Evolutionary conservation across 2,329 filamentous ascomycete species (phyloP).

Genomic region (Byssochlamys sp.): DNA sequence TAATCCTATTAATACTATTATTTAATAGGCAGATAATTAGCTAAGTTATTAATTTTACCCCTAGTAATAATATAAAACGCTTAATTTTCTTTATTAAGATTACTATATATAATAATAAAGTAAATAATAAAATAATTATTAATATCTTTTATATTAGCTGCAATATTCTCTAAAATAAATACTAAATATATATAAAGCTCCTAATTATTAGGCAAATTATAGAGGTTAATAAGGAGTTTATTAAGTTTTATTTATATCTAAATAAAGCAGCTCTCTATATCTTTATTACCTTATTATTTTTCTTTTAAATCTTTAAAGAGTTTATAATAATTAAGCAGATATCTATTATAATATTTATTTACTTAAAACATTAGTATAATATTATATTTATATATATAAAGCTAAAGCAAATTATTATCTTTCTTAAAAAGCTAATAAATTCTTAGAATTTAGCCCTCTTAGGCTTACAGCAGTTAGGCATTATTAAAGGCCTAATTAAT

Average conservation of each 20-base stretch:
- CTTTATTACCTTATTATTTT: neutral
- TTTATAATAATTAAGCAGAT: neutral
- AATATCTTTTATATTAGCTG: neutral
- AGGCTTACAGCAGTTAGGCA: neutral
- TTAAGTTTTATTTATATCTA: neutral
- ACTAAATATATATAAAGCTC: neutral
- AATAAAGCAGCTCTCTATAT: neutral
- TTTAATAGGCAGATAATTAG: neutral
- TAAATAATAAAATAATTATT: neutral
- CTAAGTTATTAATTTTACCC: neutral
- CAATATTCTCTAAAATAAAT: neutral
- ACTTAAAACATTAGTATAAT: no score
- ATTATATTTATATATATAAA: neutral
- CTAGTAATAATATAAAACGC: neutral
- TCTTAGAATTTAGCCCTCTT: neutral
- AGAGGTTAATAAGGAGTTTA: neutral
- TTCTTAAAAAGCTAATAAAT: neutral
- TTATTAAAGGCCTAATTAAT: neutral
- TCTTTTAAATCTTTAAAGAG: neutral
- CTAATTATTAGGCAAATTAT: neutral
- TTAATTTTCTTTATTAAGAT: neutral
- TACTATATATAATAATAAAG: neutral
- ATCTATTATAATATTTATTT: no score
- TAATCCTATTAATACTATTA: neutral
- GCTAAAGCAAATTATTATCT: neutral